Base-by-base conservation (phyloP, 495 filamentous ascomycete genomes). In the Apiosordaria backusii region DNA sequence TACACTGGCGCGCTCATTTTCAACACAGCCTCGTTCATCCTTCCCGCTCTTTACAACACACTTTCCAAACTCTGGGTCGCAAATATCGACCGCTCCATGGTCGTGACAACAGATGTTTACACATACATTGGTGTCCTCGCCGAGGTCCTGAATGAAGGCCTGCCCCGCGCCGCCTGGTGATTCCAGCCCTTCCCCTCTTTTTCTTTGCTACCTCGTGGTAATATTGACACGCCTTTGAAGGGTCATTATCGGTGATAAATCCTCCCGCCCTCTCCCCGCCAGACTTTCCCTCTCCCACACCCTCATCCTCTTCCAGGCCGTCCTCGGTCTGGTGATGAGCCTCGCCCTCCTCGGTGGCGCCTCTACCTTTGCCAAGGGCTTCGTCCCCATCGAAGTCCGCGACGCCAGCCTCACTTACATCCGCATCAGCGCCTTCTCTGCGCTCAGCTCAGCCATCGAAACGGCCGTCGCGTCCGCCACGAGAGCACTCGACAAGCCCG, bases 1-100 rank as follows among this genome's bases (percentile, higher is more conserved):
- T 92, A 87, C 70, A 64, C 67, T 9, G 86, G 87, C 5, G 82
- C 88, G 3, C 73, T 90, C 2, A 58, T 86, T 13, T 87, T 90
- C 78, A 92, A 92, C 70, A 24, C 87, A 24, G 78, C 74, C 52
- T 82, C 88, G 5, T 91, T 91, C 71, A 68, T 86, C 24, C 82
- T 91, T 0, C 90, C 88, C 1, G 89, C 89, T 0, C 75, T 93
- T 1, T 91, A 92, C 74, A 75, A 74, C 13, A 92, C 90, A 0
- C 82, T 92, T 1, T 83, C 82, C 65, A 93, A 92, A 73, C 80
- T 92, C 24, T 92, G 88, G 90, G 82, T 93, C 19, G 87, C 90
- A 5, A 82, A 86, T 61, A 89, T 92, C 68, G 84, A 91, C 76
- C 74, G 83, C 3, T 83, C 76, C 27, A 79, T 85, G 54, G 86